Percentiles rank a stretch among this genome's conserved stretches.
Conservation (phyloP, 106 monocot genomes). For the Allium cepa region DNA sequence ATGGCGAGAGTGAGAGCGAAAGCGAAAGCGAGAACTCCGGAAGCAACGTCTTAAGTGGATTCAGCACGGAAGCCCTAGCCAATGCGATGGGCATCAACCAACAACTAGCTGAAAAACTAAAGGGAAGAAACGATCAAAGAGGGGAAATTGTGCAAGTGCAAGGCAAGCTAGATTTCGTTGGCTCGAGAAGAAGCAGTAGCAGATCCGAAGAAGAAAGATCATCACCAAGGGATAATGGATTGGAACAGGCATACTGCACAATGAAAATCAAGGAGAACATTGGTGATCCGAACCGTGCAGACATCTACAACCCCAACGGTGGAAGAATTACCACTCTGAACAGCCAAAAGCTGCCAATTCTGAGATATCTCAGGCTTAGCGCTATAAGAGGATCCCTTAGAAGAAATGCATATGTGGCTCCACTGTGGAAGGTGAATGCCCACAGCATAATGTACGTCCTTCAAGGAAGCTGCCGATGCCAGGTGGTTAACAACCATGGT, state of each 20-base stretch:
- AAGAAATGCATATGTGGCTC: constrained; percentile 1
- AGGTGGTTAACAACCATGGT: constrained; percentile 15
- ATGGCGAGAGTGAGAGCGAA: not conserved
- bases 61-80: not conserved
- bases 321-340: constrained; percentile 33
- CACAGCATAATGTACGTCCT: constrained; percentile 22
- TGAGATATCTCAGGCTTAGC: constrained; percentile 25
- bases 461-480: constrained; percentile 10
- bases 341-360: constrained; percentile 48
- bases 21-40: not conserved
- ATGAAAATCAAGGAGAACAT: constrained; percentile 15
- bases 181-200: not conserved
- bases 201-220: not conserved
- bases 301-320: constrained; percentile 3
- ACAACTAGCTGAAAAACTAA: not conserved
- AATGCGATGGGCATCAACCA: not conserved
- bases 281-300: not conserved
- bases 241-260: constrained; percentile 44
- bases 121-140: not conserved
- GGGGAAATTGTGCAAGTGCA: not conserved
- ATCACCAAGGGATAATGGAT: not conserved
- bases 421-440: constrained; percentile 18
- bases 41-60: not conserved
- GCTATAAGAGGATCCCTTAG: constrained; percentile 15
- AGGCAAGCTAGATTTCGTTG: not conserved